Conservation (phyloP, 1,284 basidiomycete genomes). For the Cutaneotrichosporon cyanovorans region DNA sequence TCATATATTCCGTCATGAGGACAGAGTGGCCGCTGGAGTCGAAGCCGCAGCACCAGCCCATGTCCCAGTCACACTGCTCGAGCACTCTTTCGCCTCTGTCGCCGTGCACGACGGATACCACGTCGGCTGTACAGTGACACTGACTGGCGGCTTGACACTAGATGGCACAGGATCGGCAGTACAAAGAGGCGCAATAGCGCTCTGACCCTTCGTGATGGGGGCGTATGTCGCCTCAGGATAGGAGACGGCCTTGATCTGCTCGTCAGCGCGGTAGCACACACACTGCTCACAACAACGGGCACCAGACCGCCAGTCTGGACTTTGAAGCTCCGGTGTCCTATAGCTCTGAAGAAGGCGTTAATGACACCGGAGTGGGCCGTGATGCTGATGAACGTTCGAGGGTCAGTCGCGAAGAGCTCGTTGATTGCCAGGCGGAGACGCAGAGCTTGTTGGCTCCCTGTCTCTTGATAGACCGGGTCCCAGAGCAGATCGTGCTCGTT, state of each 20-base stretch:
- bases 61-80: no score
- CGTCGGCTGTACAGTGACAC: no score
- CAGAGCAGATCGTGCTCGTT: slow-evolving; percentile 37
- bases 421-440: slow-evolving; percentile 27
- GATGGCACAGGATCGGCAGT: slow-evolving; percentile 4
- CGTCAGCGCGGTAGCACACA: neutral
- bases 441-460: slow-evolving; percentile 19
- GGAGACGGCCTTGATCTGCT: slow-evolving; percentile 17
- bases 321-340: slow-evolving; percentile 22
- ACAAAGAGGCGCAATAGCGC: slow-evolving; percentile 18
- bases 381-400: slow-evolving; percentile 32
- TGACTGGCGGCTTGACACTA: no score
- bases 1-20: no score
- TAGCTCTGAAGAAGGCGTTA: slow-evolving; percentile 27
- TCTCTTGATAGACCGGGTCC: slow-evolving; percentile 30
- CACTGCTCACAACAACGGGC: slow-evolving; percentile 19
- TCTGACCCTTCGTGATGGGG: slow-evolving; percentile 18
- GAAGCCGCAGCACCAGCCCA: no score
- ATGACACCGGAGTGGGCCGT: slow-evolving; percentile 42
- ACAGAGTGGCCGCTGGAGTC: no score
- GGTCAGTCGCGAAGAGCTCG: slow-evolving; percentile 35
- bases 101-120: no score
- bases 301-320: slow-evolving; percentile 30
- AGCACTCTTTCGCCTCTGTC: no score
- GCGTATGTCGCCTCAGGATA: slow-evolving; percentile 16